Conservation (phyloP, 176 grass and related monocot species). For the Saccharum spontaneum region DNA sequence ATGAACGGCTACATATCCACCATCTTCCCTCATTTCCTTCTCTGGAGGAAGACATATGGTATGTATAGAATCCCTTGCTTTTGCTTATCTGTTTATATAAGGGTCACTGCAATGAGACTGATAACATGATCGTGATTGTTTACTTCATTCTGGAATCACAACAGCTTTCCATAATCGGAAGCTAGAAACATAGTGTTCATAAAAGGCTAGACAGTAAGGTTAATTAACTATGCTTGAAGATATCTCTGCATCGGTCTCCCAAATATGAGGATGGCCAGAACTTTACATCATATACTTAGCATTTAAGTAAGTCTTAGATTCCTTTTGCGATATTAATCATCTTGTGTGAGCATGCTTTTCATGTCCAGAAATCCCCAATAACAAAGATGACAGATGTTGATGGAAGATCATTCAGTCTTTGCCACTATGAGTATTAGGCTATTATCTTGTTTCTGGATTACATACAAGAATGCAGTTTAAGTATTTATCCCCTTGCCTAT, state of each 20-base stretch:
- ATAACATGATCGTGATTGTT: not conserved
- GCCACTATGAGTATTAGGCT: not conserved
- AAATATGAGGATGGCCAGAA: not conserved
- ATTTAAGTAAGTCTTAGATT: not conserved
- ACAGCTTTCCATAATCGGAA: not conserved
- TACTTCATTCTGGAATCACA: not conserved
- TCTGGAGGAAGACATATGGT: conserved; percentile 6
- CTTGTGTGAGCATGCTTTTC: not conserved
- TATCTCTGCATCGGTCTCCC: not conserved
- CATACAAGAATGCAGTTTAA: not conserved
- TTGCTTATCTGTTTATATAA: not conserved
- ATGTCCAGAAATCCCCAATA: not conserved
- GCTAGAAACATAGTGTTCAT: not conserved
- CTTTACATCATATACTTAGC: not conserved
- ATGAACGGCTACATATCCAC: conserved; percentile 7
- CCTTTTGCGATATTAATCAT: not conserved
- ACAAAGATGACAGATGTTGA: not conserved
- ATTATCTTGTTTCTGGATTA: not conserved
- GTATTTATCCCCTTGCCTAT: not conserved
- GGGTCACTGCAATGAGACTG: not conserved
- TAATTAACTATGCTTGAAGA: conserved; percentile 1
- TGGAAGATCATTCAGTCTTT: not conserved
- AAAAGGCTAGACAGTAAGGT: not conserved
- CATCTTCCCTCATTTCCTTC: conserved; percentile 16
- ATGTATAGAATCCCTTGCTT: not conserved